Percentiles rank a stretch among this genome's conserved stretches.
phyloP scores from a whole-genome alignment of 73 alveolate species.

The Urostyla sp. region DNA sequence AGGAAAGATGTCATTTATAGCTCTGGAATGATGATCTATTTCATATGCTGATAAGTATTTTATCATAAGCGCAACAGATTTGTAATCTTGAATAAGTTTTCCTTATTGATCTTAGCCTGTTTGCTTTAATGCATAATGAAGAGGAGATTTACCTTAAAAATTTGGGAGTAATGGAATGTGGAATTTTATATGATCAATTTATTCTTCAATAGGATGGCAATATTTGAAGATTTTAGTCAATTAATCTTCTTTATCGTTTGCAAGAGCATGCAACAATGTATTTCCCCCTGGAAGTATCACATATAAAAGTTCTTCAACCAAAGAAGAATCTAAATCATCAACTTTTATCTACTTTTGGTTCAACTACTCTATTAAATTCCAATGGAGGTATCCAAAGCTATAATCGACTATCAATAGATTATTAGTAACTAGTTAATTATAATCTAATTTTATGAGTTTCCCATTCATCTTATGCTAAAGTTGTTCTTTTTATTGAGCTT shows the following conservation, averaged over 20 bases:
- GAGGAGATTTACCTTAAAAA: not conserved
- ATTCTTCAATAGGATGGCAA: too few species aligned
- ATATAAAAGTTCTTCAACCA: constrained; percentile 1
- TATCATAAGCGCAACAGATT: not conserved
- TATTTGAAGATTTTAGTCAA: not conserved
- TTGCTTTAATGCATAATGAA: not conserved
- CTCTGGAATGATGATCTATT: constrained; percentile 1
- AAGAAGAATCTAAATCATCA: not conserved
- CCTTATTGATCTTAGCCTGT: not conserved
- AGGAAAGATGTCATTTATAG: not conserved
- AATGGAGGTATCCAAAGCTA: constrained; percentile 24
- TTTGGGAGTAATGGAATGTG: not conserved
- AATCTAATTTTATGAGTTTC: not conserved
- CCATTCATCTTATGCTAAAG: not conserved
- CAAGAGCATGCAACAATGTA: constrained; percentile 3
- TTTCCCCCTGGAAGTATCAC: constrained; percentile 46
- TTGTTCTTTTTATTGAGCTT: too few species aligned
- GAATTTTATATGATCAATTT: not conserved
- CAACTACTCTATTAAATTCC: constrained; percentile 43
- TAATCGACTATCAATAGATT: constrained; percentile 11
- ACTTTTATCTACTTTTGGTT: not conserved
- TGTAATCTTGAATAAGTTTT: too few species aligned
- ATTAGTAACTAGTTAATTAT: not conserved
- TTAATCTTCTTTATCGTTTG: not conserved
- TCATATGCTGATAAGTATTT: not conserved